Conservation (phyloP, 2,329 filamentous ascomycete genomes). For the Thielaviopsis populi region DNA sequence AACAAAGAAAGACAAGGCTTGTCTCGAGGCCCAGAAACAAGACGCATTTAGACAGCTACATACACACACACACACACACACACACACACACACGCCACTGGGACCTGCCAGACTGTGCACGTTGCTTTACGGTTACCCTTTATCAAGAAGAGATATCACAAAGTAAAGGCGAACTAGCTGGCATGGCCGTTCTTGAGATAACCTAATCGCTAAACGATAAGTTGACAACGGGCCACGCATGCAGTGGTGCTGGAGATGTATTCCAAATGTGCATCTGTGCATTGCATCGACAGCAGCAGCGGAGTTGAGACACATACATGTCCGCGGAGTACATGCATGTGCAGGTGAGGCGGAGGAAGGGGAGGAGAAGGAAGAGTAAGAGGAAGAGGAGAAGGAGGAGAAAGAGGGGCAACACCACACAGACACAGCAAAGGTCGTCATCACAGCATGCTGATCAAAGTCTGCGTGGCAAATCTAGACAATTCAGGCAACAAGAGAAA, state of each 20-base stretch:
- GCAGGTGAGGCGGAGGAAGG: background rate
- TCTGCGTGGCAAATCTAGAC: background rate
- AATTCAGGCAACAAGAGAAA: background rate
- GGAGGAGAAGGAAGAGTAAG: too few relatives aligned
- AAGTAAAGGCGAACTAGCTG: background rate
- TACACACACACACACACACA: background rate
- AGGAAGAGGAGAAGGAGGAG: background rate
- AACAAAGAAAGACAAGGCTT: background rate
- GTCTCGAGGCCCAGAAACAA: background rate
- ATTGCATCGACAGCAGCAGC: background rate
- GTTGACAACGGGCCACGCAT: slow-evolving; percentile 1
- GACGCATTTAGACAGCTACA: background rate
- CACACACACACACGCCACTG: background rate
- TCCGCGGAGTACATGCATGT: background rate
- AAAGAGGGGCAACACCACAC: background rate
- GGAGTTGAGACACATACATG: background rate
- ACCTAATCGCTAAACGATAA: slow-evolving; percentile 1
- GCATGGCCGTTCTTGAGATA: background rate
- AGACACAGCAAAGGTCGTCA: background rate
- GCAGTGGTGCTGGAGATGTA: background rate
- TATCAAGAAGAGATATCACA: background rate
- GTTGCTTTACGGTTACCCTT: background rate
- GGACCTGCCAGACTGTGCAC: background rate
- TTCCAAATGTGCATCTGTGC: slow-evolving; percentile 2
- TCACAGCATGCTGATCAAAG: background rate